A percentile compares a stretch with the other conserved stretches of the same genome.
These are phyloP conservation scores for Fistulifera solaris DNA, from an alignment of 108 stramenopile genomes.

Conservation along the genomic window DNA sequence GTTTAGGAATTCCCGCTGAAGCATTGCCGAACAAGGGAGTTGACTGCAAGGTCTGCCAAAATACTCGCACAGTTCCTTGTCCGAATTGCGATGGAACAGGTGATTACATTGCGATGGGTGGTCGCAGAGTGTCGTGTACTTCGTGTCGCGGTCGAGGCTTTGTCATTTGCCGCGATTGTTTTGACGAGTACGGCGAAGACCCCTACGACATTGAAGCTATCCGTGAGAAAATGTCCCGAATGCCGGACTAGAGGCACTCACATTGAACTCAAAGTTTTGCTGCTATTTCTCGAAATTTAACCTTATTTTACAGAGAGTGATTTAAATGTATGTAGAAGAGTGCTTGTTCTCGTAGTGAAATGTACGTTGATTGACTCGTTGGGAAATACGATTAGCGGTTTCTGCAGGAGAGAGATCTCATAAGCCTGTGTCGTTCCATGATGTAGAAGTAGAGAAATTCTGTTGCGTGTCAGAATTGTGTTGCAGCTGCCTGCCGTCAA, in stretches of 20 bases:
- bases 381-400: no score
- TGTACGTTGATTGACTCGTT: no score
- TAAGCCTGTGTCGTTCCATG: no score
- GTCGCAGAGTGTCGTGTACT: conserved; percentile 33
- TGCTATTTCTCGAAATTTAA: no score
- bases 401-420: no score
- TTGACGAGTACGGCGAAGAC: conserved; percentile 53
- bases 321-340: no score
- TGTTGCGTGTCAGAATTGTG: no score
- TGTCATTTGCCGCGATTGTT: conserved; percentile 70
- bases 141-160: conserved; percentile 60
- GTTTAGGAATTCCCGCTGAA: neutral
- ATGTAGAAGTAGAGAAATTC: no score
- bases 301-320: no score
- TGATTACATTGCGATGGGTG: conserved; percentile 57
- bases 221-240: conserved; percentile 52
- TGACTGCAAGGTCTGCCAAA: conserved; percentile 42
- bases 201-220: conserved; percentile 69
- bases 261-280: no score
- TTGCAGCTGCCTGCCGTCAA: no score
- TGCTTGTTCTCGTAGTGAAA: no score
- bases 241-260: conserved; percentile 54
- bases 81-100: conserved; percentile 74
- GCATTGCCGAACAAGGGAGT: neutral
- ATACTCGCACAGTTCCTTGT: conserved; percentile 52